A percentile compares a stretch with the other conserved stretches of the same genome.
Evolutionary conservation across 2,329 filamentous ascomycete genomes (phyloP).

Genomic region (Beauveria bassiana): DNA sequence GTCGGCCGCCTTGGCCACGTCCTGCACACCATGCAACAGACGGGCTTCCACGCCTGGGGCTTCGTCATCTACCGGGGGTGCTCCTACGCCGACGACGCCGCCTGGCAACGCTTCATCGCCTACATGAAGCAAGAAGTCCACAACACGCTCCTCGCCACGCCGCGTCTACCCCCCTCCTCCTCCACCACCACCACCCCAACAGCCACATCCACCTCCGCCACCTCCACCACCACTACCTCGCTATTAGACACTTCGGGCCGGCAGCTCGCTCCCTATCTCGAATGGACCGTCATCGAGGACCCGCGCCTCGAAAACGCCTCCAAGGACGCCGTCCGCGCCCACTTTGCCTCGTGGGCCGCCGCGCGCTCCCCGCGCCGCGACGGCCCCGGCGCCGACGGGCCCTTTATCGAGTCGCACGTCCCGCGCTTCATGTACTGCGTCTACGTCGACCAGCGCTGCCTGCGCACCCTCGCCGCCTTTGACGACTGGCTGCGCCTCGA

Average conservation of each 20-base stretch:
- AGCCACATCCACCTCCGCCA: not conserved
- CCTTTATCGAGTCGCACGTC: slow-evolving; percentile 8
- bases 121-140: not conserved
- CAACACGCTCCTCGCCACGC: not conserved
- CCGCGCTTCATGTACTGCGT: slow-evolving; percentile 12
- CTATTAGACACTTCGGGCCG: not conserved
- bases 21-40: slow-evolving; percentile 6
- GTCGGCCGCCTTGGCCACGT: slow-evolving; percentile 2
- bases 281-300: slow-evolving; percentile 8
- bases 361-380: not conserved
- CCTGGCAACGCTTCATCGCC: not conserved
- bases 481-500: slow-evolving; percentile 11
- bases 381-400: slow-evolving; percentile 9
- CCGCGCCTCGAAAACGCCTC: slow-evolving; percentile 3
- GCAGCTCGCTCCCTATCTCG: slow-evolving; percentile 1
- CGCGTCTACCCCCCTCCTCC: not conserved
- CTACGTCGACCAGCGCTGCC: slow-evolving; percentile 4
- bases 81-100: slow-evolving; percentile 2
- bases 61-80: slow-evolving; percentile 10
- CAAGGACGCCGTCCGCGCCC: not conserved
- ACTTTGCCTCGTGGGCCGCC: slow-evolving; percentile 9
- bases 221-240: not conserved
- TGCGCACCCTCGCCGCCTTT: slow-evolving; percentile 6
- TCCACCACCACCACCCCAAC: not conserved
- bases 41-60: slow-evolving; percentile 4